These are phyloP conservation scores for Postia placenta DNA, from an alignment of 768 basidiomycete genomes.

Conservation along the genomic window DNA sequence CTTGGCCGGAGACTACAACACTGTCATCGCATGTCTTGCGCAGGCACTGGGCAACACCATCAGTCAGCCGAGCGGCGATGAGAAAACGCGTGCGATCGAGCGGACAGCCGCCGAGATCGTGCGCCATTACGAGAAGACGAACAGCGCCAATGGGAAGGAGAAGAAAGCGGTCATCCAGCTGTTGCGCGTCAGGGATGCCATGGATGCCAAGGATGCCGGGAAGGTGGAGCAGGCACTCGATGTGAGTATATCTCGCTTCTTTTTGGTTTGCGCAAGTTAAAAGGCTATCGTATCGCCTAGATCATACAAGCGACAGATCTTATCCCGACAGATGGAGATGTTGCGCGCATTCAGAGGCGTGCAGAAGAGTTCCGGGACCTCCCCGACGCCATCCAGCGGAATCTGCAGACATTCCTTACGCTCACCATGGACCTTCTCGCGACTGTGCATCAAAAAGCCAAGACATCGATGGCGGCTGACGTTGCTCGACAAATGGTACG, in stretches of 20 bases:
- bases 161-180: conserved; percentile 70
- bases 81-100: conserved; percentile 64
- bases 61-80: conserved; percentile 48
- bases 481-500: conserved; percentile 71
- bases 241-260: conserved; percentile 39
- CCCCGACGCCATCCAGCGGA: conserved; percentile 83
- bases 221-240: conserved; percentile 75
- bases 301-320: conserved; percentile 84
- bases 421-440: conserved; percentile 91
- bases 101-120: conserved; percentile 74
- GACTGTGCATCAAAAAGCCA: conserved; percentile 71
- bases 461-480: conserved; percentile 66
- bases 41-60: conserved; percentile 83
- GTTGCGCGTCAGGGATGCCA: conserved; percentile 75
- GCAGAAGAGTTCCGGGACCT: conserved; percentile 87
- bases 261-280: neutral
- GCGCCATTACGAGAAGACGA: conserved; percentile 74
- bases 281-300: conserved; percentile 32
- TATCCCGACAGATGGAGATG: conserved; percentile 81
- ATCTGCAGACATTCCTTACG: conserved; percentile 81
- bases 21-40: conserved; percentile 84
- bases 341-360: conserved; percentile 75
- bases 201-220: conserved; percentile 67
- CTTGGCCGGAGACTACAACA: conserved; percentile 84
- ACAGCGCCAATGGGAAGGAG: conserved; percentile 64